Evolutionary conservation across 176 grass and related monocot genomes (phyloP), one percentile per base, ranked within the genome.

Genomic region (Rhynchospora tenuis): DNA sequence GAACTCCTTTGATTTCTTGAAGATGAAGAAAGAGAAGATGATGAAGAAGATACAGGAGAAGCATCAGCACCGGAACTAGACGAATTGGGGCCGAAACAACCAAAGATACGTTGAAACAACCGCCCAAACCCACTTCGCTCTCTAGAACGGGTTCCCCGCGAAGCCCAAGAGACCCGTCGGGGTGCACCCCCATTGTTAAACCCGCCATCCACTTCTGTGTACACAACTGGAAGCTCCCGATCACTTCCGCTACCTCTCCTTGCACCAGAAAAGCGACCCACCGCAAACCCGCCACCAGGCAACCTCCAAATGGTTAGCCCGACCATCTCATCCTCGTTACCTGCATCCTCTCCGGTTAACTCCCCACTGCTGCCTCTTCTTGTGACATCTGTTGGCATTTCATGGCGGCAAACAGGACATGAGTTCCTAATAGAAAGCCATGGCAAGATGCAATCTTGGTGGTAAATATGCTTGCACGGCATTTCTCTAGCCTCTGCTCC

Each of bases 271-370:
- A 91, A 94, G 71, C 92, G 88, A 54, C 92, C 92, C 0, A 94
- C 92, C 1, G 92, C 92, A 48, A 94, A 94, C 4, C 92, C 92
- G 8, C 92, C 92, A 0, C 89, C 89, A 0, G 92, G 92, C 5
- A 94, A 87, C 83, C 92, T 83, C 92, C 92, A 94, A 69, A 94
- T 94, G 12, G 92, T 91, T 19, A 94, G 60, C 7, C 89, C 92
- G 12, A 87, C 84, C 5, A 76, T 85, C 52, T 93, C 91, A 81
- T 89, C 89, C 59, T 87, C 86, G 5, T 52, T 87, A 38, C 82
- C 85, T 1, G 67, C 84, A 42, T 81, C 79, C 43, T 42, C 84
- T 82, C 43, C 55, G 22, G 14, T 84, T 16, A 60, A 55, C 42
- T 42, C 84, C 79, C 54, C 45, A 6, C 10, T 78, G 64, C 10